phyloP scores from a whole-genome alignment of 2,329 filamentous ascomycete genomes.

The Grosmannia serpens region DNA sequence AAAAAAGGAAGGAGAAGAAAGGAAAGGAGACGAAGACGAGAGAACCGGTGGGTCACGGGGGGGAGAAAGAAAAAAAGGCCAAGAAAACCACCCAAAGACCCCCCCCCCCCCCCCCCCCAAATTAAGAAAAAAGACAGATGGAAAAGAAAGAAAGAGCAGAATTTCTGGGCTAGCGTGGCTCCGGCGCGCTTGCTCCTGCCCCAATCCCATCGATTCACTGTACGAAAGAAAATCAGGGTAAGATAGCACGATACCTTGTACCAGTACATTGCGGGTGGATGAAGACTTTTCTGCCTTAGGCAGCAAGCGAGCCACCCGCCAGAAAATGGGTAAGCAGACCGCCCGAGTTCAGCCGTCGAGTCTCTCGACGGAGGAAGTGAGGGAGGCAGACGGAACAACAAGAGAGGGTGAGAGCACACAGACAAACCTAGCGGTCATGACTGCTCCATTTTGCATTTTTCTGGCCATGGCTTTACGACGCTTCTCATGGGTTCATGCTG shows the following conservation, averaged over 20 bases:
- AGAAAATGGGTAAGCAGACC: neutral
- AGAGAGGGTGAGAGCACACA: neutral
- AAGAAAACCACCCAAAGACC: neutral
- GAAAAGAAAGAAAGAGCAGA: conserved; percentile 3
- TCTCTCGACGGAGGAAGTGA: neutral
- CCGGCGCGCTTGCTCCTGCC: conserved; percentile 10
- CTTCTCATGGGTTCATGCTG: neutral
- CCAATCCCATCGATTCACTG: conserved; percentile 1
- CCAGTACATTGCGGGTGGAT: neutral
- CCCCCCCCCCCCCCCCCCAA: conserved; percentile 2
- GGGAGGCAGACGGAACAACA: neutral
- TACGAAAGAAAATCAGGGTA: neutral
- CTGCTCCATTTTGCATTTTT: neutral
- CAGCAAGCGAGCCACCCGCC: neutral
- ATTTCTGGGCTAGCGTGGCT: conserved; percentile 10
- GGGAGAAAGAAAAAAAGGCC: conserved; percentile 2
- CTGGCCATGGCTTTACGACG: neutral
- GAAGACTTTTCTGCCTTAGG: neutral
- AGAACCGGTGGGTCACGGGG: neutral
- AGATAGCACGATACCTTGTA: conserved; percentile 1
- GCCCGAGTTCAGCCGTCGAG: neutral
- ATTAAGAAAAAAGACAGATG: conserved; percentile 5
- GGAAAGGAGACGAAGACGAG: neutral
- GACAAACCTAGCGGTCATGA: neutral
- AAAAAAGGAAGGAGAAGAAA: too few species aligned